Percentiles rank a stretch among this genome's conserved stretches.
Evolutionary conservation across 805 yeast genomes (phyloP).

Genomic region (Tetrapisispora iriomotensis): DNA sequence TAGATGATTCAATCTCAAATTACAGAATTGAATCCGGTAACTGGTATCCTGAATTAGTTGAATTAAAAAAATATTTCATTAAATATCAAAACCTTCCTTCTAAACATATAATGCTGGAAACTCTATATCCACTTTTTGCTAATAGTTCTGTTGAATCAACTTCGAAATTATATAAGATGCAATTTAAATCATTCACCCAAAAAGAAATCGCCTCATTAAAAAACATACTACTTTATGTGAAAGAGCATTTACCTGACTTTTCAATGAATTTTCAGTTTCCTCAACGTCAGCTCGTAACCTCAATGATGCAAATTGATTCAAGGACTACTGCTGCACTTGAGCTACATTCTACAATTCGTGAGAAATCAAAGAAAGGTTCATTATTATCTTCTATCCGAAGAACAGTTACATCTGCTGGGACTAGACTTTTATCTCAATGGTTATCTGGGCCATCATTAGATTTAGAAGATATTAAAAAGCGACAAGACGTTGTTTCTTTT

Average conservation of each 20-base stretch:
- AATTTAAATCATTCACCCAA: conserved; percentile 26
- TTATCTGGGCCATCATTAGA: conserved; percentile 67
- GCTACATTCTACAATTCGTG: conserved; percentile 48
- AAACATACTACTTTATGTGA: conserved; percentile 55
- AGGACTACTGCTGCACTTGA: conserved; percentile 72
- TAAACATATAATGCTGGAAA: conserved; percentile 30
- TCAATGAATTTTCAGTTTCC: conserved; percentile 61
- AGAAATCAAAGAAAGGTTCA: conserved; percentile 54
- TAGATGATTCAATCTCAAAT: conserved; percentile 38
- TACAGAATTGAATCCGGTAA: conserved; percentile 35
- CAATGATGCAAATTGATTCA: conserved; percentile 68
- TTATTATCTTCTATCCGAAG: conserved; percentile 57
- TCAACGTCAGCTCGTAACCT: conserved; percentile 38
- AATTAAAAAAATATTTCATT: conserved; percentile 47
- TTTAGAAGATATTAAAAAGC: conserved; percentile 39
- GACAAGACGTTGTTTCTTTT: conserved; percentile 45
- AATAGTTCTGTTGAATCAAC: conserved; percentile 13
- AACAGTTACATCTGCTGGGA: conserved; percentile 75
- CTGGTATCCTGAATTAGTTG: conserved; percentile 51
- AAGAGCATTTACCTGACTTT: conserved; percentile 62
- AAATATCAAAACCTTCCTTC: conserved; percentile 41
- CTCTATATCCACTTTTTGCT: conserved; percentile 33
- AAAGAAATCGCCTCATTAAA: conserved; percentile 54
- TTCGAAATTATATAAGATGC: conserved; percentile 20
- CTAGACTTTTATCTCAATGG: conserved; percentile 75